phyloP scores from a whole-genome alignment of 2,329 filamentous ascomycete genomes.

The Exserohilum turcica region DNA sequence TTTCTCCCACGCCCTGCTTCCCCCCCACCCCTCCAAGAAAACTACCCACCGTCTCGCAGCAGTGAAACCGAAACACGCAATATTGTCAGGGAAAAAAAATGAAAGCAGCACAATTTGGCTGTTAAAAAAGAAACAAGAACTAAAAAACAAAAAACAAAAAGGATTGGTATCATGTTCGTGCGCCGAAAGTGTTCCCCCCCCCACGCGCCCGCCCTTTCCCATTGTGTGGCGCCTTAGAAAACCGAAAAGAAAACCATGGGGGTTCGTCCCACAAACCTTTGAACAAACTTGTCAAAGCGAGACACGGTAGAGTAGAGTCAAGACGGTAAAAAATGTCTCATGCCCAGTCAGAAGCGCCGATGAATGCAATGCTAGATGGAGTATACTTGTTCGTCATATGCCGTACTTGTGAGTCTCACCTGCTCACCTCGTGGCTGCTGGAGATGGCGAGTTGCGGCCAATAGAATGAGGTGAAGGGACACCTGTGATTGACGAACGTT shows the following conservation, averaged over 20 bases:
- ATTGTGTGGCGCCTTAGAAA: neutral
- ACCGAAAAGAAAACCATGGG: neutral
- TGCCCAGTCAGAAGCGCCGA: neutral
- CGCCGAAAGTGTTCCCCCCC: neutral
- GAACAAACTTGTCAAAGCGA: neutral
- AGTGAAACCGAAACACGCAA: neutral
- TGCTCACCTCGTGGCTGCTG: slow-evolving; percentile 23
- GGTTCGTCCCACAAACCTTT: neutral
- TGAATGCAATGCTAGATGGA: slow-evolving; percentile 5
- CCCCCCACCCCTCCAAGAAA: neutral
- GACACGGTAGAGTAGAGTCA: neutral
- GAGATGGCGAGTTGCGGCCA: slow-evolving; percentile 41
- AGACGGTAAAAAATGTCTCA: neutral
- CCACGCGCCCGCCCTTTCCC: no score
- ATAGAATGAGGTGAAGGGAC: slow-evolving; percentile 36
- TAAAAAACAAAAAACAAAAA: neutral
- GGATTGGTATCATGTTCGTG: neutral
- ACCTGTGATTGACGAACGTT: slow-evolving; percentile 44
- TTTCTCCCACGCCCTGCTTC: neutral
- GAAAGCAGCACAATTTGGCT: neutral
- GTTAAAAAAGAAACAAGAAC: neutral
- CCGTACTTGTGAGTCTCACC: neutral
- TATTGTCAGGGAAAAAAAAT: neutral
- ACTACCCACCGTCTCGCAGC: neutral
- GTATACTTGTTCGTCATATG: neutral